Conservation (phyloP, 2,329 filamentous ascomycete genomes). For the Sclerotinia nivalis region DNA sequence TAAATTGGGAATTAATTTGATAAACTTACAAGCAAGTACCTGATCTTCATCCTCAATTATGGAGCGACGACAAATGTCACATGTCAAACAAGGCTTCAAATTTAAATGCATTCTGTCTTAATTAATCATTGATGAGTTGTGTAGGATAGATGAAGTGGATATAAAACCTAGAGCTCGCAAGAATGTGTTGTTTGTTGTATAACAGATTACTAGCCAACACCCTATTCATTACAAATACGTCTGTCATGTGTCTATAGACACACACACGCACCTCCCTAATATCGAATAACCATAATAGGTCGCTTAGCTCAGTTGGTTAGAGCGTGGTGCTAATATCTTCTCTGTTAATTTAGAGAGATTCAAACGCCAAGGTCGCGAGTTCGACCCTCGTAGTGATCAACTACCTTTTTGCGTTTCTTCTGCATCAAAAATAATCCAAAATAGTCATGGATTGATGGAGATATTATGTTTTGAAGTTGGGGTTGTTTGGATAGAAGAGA, state of each 20-base stretch:
- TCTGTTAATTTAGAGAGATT: not conserved
- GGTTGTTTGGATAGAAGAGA: not conserved
- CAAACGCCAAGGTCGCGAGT: conserved; percentile 5
- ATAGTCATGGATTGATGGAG: not conserved
- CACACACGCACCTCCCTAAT: accelerated
- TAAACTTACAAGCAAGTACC: too few species aligned
- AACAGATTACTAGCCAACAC: not conserved
- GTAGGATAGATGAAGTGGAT: too few species aligned
- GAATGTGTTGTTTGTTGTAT: too few species aligned
- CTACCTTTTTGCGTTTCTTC: not conserved
- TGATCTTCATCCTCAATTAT: too few species aligned
- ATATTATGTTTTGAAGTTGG: not conserved
- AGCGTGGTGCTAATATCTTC: conserved; percentile 15
- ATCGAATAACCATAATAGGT: not conserved
- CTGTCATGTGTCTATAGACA: accelerated
- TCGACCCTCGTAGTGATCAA: not conserved
- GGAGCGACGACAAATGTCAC: too few species aligned
- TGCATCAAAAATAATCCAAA: not conserved
- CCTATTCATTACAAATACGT: not conserved
- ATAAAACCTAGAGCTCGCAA: too few species aligned
- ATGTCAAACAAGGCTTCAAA: too few species aligned
- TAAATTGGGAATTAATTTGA: too few species aligned
- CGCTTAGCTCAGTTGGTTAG: conserved; percentile 18
- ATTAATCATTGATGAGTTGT: too few species aligned
- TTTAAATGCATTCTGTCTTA: too few species aligned